Evolutionary conservation across 2,329 filamentous ascomycete genomes (phyloP).

Genomic region (Colletotrichum gloeosporioides): DNA sequence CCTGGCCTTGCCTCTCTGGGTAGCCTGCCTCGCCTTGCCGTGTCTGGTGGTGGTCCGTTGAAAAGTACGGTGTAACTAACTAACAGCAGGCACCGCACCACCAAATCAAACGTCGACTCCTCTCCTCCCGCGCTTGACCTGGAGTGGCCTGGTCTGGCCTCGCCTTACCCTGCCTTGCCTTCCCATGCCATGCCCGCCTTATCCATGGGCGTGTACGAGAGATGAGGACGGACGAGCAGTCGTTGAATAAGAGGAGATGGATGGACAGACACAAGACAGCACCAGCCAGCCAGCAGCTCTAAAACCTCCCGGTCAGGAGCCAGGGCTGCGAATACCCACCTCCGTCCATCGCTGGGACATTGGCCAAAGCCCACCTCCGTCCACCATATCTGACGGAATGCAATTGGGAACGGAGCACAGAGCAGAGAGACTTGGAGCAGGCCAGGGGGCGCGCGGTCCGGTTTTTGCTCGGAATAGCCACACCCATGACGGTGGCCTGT

Average conservation of each 20-base stretch:
- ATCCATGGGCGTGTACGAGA: not conserved
- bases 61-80: not conserved
- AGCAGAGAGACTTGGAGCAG: not conserved
- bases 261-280: not conserved
- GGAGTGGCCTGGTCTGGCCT: not conserved
- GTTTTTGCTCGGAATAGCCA: conserved; percentile 11
- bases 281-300: not conserved
- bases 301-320: not conserved
- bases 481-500: not conserved
- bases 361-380: not conserved
- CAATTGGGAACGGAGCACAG: not conserved
- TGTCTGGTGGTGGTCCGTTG: not conserved
- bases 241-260: not conserved
- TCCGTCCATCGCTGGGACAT: not conserved
- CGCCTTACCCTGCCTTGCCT: not conserved
- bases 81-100: not conserved
- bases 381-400: not conserved
- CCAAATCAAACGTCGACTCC: not conserved
- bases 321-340: not conserved
- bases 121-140: not conserved
- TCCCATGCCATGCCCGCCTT: not conserved
- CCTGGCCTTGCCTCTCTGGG: not conserved
- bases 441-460: not conserved
- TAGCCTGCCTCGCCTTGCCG: not conserved
- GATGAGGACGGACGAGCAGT: not conserved